Evolutionary conservation across 1,284 basidiomycete genomes (phyloP).

Genomic region (Rhizoctonia solani): DNA sequence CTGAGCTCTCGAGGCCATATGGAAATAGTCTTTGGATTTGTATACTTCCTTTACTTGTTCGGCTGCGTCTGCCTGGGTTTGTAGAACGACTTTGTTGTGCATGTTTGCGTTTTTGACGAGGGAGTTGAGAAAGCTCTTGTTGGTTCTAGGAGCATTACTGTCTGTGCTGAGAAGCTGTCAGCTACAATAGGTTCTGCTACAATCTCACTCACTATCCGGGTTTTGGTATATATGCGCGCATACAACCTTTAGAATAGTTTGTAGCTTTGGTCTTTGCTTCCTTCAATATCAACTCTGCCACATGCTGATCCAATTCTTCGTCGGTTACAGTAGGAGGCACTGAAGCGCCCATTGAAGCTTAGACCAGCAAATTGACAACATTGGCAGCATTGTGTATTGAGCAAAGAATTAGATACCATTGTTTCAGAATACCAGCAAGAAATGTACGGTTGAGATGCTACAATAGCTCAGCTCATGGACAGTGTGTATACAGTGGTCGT

Average conservation of each 20-base stretch:
- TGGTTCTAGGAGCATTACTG: conserved; percentile 67
- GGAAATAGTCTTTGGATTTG: conserved; percentile 47
- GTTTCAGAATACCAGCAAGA: background rate
- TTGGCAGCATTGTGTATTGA: too few relatives aligned
- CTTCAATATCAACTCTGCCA: conserved; percentile 83
- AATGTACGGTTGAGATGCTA: too few relatives aligned
- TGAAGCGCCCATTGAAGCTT: conserved; percentile 77
- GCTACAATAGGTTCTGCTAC: background rate
- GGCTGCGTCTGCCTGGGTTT: conserved; percentile 74
- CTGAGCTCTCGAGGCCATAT: conserved; percentile 44
- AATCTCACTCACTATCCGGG: conserved; percentile 33
- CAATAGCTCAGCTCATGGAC: too few relatives aligned
- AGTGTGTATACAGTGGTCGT: background rate
- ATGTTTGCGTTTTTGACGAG: conserved; percentile 91
- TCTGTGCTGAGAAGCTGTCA: conserved; percentile 42
- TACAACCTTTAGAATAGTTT: conserved; percentile 64
- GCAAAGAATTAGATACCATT: conserved; percentile 54
- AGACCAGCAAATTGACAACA: conserved; percentile 81
- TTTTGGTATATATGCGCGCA: conserved; percentile 66
- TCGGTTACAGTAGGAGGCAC: conserved; percentile 68
- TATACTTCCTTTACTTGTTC: conserved; percentile 67
- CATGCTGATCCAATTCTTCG: conserved; percentile 84
- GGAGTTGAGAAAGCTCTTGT: conserved; percentile 86
- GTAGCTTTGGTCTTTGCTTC: conserved; percentile 90
- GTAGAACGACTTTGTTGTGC: conserved; percentile 82